Evolutionary conservation across 2,329 filamentous ascomycete genomes (phyloP), one percentile per base, ranked within the genome.

Genomic region (Talaromyces albobiverticillius): DNA sequence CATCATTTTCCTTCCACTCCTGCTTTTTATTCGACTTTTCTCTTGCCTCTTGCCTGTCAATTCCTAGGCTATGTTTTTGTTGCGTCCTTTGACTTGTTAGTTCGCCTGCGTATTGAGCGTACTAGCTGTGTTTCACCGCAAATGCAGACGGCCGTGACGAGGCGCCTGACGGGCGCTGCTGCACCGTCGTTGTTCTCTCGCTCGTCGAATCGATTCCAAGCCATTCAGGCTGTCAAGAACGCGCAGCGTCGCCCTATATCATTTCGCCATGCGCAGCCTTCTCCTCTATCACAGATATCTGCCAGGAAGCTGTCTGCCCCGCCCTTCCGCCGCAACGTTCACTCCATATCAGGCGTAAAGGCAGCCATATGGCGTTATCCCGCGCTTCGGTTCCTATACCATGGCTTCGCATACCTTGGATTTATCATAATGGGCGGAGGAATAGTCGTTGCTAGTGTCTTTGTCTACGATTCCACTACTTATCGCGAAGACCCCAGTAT

Each of bases 381-480:
- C 60, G 26, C 78, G 10, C 58, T 75, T 8, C 75, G 76, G 45
- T 84, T 88, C 64, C 70, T 84, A 43, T 90, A 89, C 67, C 82
- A 88, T 61, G 79, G 82, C 29, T 87, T 91, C 31, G 84, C 88
- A 2, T 82, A 82, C 63, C 72, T 90, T 20, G 94, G 94, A 36
- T 85, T 89, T 55, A 88, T 93, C 47, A 80, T 94, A 34, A 77
- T 86, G 7, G 79, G 93, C 48, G 70, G 89, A 52, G 86, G 88
- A 31, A 75, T 81, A 3, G 79, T 88, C 5, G 80, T 97, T 6
- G 72, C 91, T 18, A 88, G 80, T 46, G 96, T 99, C 79, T 99
- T 99, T 74, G 63, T 94, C 62, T 99, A 95, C 75, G 94, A 99
- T 76, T 87, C 92, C 9, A 87, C 85, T 46, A 99, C 94, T 13